Evolutionary conservation across 768 basidiomycete genomes (phyloP), one percentile per base, ranked within the genome.

Genomic region (Pluteus cervinus): DNA sequence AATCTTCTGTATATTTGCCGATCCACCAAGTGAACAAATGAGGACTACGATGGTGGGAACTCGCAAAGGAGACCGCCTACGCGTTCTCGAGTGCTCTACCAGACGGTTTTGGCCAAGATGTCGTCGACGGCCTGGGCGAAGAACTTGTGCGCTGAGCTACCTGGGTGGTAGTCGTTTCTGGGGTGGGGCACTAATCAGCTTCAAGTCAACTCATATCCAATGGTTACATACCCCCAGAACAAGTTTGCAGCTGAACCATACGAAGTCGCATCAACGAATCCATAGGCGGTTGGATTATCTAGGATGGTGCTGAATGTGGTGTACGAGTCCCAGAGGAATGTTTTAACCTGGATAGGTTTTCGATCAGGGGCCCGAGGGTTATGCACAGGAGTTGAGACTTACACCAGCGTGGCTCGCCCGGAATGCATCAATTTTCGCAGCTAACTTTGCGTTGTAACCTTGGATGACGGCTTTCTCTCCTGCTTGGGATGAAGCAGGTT

Each of bases 91-190:
- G 4, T 11, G 7, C 1, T 25, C 37, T 43, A 61, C 51, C 54
- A 62, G 5, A 53, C 35, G 1, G 52, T 60, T 30, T 43, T 47
- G 22, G 37, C 39, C 10, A 63, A 50, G 32, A 55, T 32, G 4
- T 47, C 33, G 7, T 55, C 58, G 15, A 61, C 55, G 15, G 51
- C 43, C 36, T 59, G 42, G 3, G 53, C 62, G 15, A 62, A 62
- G 48, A 59, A 62, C 23, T 60, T 56, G 50, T 72, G 65, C 2
- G 67, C 68, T 24, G 60, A 61, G 39, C 76, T 68, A 33, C 65
- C 63, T 9, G 76, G 71, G 42, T 78, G 76, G 44, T 67, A 73
- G 49, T 72, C 64, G 42, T 78, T 74, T 10, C 75, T 76, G 37
- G 4, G 39, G 21, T n/a, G n/a, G 33, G 28, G 7, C 11, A 18